Percentiles rank a stretch among this genome's conserved stretches.
phyloP scores from a whole-genome alignment of 2,329 filamentous ascomycete species.

The Fusarium citri region DNA sequence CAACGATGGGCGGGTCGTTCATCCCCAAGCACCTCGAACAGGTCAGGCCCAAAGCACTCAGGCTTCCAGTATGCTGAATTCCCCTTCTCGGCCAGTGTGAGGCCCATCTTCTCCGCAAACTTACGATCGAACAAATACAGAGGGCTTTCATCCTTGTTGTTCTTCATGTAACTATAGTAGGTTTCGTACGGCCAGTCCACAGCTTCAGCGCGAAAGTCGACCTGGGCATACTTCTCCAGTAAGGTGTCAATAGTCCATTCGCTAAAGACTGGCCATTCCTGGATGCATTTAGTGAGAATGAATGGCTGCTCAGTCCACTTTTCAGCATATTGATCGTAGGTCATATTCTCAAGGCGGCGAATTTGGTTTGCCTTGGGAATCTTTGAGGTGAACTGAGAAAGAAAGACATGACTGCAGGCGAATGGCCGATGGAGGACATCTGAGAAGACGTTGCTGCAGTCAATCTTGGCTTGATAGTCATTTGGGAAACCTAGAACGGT shows the following conservation, averaged over 20 bases:
- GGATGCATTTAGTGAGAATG: constrained; percentile 84
- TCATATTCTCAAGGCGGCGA: constrained; percentile 73
- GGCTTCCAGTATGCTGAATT: constrained; percentile 79
- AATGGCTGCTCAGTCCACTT: constrained; percentile 86
- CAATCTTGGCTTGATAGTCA: constrained; percentile 66
- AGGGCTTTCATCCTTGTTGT: constrained; percentile 86
- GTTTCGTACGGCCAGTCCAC: constrained; percentile 90
- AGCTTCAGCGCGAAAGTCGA: constrained; percentile 87
- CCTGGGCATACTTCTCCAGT: constrained; percentile 70
- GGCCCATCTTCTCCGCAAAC: constrained; percentile 87
- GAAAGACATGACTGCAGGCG: constrained; percentile 81
- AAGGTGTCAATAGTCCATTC: constrained; percentile 80
- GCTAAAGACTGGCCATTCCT: constrained; percentile 80
- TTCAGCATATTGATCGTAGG: constrained; percentile 77
- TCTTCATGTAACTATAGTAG: constrained; percentile 84
- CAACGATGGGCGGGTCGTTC: constrained; percentile 90
- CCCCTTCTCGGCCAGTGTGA: constrained; percentile 68
- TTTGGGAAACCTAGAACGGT: constrained; percentile 73
- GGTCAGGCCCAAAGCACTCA: constrained; percentile 84
- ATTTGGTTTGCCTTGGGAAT: constrained; percentile 84
- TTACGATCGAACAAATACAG: constrained; percentile 90
- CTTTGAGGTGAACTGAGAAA: constrained; percentile 73
- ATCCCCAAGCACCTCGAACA: constrained; percentile 81
- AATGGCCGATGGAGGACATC: constrained; percentile 92
- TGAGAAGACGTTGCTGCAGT: constrained; percentile 85